Conservation (phyloP, 441 rosid genomes). For the Erodium moschatum region DNA sequence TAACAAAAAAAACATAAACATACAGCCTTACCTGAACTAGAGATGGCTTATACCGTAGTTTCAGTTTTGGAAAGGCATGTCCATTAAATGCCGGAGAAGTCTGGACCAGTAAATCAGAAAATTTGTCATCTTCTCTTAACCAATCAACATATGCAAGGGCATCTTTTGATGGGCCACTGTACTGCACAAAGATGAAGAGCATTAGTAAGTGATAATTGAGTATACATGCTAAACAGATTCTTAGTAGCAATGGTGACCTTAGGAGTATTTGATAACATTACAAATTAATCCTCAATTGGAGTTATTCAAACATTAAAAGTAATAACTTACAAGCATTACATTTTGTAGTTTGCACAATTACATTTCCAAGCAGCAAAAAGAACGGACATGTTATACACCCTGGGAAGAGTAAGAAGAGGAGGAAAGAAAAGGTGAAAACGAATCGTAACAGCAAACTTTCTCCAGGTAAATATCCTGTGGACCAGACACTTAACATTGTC, state of each 20-base stretch:
- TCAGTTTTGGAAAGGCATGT: constrained; percentile 78
- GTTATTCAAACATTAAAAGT: too few relatives aligned
- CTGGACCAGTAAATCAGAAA: constrained; percentile 69
- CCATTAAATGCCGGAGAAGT: constrained; percentile 59
- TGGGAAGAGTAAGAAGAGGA: too few relatives aligned
- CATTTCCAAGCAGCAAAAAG: too few relatives aligned
- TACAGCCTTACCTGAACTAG: constrained; percentile 60
- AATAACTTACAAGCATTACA: too few relatives aligned
- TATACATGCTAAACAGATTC: not conserved
- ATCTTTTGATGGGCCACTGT: constrained; percentile 73
- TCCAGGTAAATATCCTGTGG: too few relatives aligned
- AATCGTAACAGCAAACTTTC: too few relatives aligned
- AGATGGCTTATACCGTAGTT: constrained; percentile 72
- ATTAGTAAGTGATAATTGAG: constrained; percentile 11
- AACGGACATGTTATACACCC: too few relatives aligned
- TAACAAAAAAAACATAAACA: constrained; percentile 8
- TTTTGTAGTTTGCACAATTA: too few relatives aligned
- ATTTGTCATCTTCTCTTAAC: constrained; percentile 53
- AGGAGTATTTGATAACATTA: not conserved
- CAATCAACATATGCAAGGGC: constrained; percentile 71
- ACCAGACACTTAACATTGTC: too few relatives aligned
- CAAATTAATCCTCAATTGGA: too few relatives aligned
- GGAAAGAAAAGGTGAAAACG: too few relatives aligned
- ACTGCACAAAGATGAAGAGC: constrained; percentile 42
- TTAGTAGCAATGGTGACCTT: not conserved